phyloP scores from a whole-genome alignment of 805 yeast genomes.

The Wickerhamomyces canadensis region DNA sequence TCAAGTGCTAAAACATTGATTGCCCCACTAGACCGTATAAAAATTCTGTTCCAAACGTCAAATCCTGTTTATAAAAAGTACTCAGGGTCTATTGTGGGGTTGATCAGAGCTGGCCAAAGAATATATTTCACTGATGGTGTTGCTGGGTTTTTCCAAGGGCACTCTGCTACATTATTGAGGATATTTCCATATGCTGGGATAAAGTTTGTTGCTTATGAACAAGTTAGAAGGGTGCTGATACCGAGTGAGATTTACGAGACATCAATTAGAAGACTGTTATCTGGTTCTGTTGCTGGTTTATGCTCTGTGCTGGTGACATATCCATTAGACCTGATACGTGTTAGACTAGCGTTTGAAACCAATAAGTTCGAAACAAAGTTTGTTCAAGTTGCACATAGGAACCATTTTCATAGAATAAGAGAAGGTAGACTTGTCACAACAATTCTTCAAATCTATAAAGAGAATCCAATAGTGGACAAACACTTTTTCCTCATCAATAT shows the following conservation, averaged over 20 bases:
- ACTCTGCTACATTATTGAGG: slow-evolving; percentile 84
- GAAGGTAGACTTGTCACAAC: slow-evolving; percentile 27
- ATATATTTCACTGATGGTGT: slow-evolving; percentile 70
- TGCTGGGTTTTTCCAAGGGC: slow-evolving; percentile 87
- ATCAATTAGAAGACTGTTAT: slow-evolving; percentile 68
- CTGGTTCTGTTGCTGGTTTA: slow-evolving; percentile 90
- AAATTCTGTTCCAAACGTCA: slow-evolving; percentile 90
- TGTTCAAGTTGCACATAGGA: slow-evolving; percentile 16
- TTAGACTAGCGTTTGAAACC: slow-evolving; percentile 87
- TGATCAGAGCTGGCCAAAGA: slow-evolving; percentile 62
- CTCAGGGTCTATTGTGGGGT: slow-evolving; percentile 75
- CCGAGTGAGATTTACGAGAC: slow-evolving; percentile 75
- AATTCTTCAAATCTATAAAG: slow-evolving; percentile 20
- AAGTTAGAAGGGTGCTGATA: slow-evolving; percentile 72
- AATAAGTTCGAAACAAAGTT: slow-evolving; percentile 17
- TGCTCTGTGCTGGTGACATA: slow-evolving; percentile 84
- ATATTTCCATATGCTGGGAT: slow-evolving; percentile 97
- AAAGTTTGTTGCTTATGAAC: slow-evolving; percentile 95
- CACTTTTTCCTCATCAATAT: slow-evolving; percentile 17
- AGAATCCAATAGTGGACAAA: slow-evolving; percentile 18
- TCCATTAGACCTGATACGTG: slow-evolving; percentile 87
- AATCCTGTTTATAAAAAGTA: slow-evolving; percentile 82
- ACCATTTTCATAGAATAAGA: slow-evolving; percentile 18
- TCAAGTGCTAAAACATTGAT: slow-evolving; percentile 92
- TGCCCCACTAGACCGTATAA: slow-evolving; percentile 93